Base-by-base conservation (phyloP, 345 rosid species). In the Lenwebbia sp. region DNA sequence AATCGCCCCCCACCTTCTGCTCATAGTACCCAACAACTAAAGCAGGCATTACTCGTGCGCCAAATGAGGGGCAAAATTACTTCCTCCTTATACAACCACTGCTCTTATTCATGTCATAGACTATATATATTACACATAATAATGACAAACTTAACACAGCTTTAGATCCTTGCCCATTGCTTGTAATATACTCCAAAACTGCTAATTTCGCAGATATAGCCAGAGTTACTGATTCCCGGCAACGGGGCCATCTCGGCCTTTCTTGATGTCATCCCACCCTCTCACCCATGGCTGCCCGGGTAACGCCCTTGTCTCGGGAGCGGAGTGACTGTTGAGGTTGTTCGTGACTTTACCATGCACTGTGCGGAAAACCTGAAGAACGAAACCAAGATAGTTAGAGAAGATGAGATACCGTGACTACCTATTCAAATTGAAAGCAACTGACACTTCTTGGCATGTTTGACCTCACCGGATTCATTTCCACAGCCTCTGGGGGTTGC, bases 401-500 rank as follows among this genome's bases (percentile, higher is more conserved):
- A 37, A 70, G 81, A 70, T 49, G 50, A 49, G 50, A 2, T 49
- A 70, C 78, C 25, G 23, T 21, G 81, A 37, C 81, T 10, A 19
- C 47, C 25, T 19, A 5, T 70, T 70, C 21, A 13, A 28, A 47
- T 13, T 52, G 55, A 84, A 44, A 26, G 76, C 23, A 54, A 82
- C 26, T 23, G 33, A 33, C 49, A 15, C 23, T 75, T 19, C 15
- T 58, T 7, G 53, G 85, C 40, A 33, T 84, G 60, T 41, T 22
- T 50, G 33, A 51, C 65, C 94, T 93, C 87, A 96, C 99, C 51
- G 96, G 96, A 91, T 96, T 96, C 83, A 62, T 41, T 83, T 87
- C 90, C 86, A 97, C 94, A 33, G 90, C 90, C 86, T 96, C 98
- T 0, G 98, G 99, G 51, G 98, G 94, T 91, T 93, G 95, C 92